Conservation (phyloP, 2,329 filamentous ascomycete genomes). For the Trichothecium sympodiale region DNA sequence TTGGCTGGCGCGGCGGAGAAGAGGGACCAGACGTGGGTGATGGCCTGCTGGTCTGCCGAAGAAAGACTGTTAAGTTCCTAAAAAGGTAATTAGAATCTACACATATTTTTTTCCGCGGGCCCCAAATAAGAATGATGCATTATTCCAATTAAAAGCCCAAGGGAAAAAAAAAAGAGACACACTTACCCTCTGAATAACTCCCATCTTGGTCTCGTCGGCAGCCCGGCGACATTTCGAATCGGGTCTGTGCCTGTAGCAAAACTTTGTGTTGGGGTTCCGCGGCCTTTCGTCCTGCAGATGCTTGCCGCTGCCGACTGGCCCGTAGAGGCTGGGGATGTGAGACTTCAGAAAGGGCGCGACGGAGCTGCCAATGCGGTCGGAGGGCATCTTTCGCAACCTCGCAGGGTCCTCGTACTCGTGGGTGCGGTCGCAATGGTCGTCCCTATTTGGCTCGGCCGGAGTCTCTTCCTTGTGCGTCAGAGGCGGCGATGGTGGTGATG, state of each 20-base stretch:
- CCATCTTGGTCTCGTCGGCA: conserved; percentile 93
- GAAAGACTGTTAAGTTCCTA: conserved; percentile 75
- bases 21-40: conserved; percentile 93
- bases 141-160: no score
- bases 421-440: conserved; percentile 38
- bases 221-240: conserved; percentile 89
- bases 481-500: no score
- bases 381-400: conserved; percentile 43
- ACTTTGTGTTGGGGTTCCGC: conserved; percentile 67
- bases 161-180: neutral
- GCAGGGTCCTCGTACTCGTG: conserved; percentile 32
- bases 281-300: conserved; percentile 26
- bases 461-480: neutral
- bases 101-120: neutral
- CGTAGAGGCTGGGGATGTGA: conserved; percentile 84
- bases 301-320: conserved; percentile 56
- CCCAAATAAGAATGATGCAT: neutral
- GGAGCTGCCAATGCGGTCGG: conserved; percentile 62
- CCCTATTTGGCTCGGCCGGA: no score
- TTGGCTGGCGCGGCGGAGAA: conserved; percentile 93
- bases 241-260: conserved; percentile 89
- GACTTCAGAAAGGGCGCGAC: conserved; percentile 82
- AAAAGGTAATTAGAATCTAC: conserved; percentile 4
- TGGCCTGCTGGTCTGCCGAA: conserved; percentile 81
- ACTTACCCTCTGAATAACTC: conserved; percentile 75